phyloP scores from a whole-genome alignment of 768 basidiomycete species.

The Mycena leptocephala region DNA sequence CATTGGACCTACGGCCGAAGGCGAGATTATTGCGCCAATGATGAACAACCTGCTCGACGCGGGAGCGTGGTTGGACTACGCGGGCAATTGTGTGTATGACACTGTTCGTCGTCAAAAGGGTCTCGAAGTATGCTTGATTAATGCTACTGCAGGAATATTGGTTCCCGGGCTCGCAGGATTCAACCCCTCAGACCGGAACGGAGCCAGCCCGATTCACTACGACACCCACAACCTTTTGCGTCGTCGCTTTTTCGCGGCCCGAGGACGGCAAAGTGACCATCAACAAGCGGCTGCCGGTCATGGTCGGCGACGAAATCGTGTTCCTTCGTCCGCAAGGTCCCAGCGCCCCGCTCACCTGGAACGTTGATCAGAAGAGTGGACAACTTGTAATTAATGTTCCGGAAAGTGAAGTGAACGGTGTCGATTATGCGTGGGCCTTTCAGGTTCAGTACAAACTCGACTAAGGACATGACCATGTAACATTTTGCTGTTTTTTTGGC shows the following conservation, averaged over 20 bases:
- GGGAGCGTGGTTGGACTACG: slow-evolving; percentile 66
- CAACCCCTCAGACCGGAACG: slow-evolving; percentile 39
- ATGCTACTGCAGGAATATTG: slow-evolving; percentile 58
- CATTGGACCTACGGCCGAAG: slow-evolving; percentile 70
- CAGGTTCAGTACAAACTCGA: slow-evolving; percentile 49
- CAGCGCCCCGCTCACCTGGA: slow-evolving; percentile 48
- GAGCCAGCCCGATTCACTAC: slow-evolving; percentile 63
- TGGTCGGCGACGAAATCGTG: slow-evolving; percentile 58
- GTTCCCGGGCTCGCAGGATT: slow-evolving; percentile 62
- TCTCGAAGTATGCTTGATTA: background rate
- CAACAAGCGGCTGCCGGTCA: slow-evolving; percentile 58
- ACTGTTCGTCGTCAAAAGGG: slow-evolving; percentile 55
- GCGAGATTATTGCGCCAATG: slow-evolving; percentile 67
- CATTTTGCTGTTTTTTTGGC: background rate
- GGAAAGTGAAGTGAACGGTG: slow-evolving; percentile 38
- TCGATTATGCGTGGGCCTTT: slow-evolving; percentile 61
- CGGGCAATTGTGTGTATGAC: slow-evolving; percentile 68
- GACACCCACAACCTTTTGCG: slow-evolving; percentile 67
- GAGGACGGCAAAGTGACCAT: slow-evolving; percentile 51
- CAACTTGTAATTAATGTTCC: slow-evolving; percentile 46
- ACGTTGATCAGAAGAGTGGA: slow-evolving; percentile 45
- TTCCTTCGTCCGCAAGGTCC: slow-evolving; percentile 54
- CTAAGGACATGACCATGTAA: background rate
- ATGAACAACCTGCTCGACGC: slow-evolving; percentile 63
- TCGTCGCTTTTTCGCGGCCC: slow-evolving; percentile 61